Base-by-base conservation (phyloP, 768 basidiomycete species). In the Crepidotus variabilis region DNA sequence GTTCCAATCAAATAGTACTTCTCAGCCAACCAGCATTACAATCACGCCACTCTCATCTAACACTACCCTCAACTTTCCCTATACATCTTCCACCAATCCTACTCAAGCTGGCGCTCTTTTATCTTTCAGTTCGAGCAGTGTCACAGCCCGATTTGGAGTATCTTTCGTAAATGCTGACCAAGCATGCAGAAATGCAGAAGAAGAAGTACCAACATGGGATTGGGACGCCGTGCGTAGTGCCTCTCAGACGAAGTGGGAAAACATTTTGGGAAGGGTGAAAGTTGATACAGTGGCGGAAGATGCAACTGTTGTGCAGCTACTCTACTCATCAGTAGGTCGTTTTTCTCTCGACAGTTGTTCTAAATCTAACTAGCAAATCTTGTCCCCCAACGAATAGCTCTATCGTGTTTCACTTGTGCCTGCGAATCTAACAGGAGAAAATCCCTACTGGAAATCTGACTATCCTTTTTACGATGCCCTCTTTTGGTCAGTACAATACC, bases 171-270 rank as follows among this genome's bases (percentile, higher is more conserved):
- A 76, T 43, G 56, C 75, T 7, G 75, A 74, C 11, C 81, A 82
- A 61, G 85, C 83, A 1, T 86, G 84, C 61, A 61, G 70, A 14
- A 85, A 85, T 60, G 83, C 83, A 0, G 80, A 85, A 59, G 69
- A 65, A 46, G 84, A 85, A 57, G 71, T 85, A n/a, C 74, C 70
- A 43, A 64, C 65, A 24, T 80, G 79, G 78, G 69, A 79, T 60
- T 81, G 72, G 70, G 71, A 76, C 48, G 60, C 58, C 4, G 72
- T 80, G 2, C 72, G 73, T 54, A 55, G 64, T 39, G 73, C 74
- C 16, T 78, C 77, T 16, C 64, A 61, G 9, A 52, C 50, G 5
- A 66, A 71, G 52, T 80, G 79, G 80, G 78, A 80, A 56, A 71
- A 72, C 43, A 69, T 79, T 2, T 64, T 81, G 50, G 63, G 65